Percentiles rank a stretch among this genome's conserved stretches.
These are phyloP conservation scores for Rubroshorea leprosula DNA, from an alignment of 345 rosid species.

Conservation along the genomic window DNA sequence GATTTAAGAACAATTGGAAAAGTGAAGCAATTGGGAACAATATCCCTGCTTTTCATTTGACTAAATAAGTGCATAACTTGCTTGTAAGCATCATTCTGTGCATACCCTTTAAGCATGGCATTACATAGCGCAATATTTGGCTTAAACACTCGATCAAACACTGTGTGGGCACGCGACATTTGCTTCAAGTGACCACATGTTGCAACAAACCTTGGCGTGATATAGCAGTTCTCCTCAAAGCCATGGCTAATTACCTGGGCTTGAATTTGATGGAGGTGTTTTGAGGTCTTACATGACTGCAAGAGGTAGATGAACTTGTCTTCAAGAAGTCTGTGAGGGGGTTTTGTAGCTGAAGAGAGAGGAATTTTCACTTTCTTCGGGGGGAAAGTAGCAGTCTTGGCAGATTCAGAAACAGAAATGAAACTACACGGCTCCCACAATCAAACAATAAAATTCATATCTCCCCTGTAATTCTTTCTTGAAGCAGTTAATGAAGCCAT, in stretches of 20 bases:
- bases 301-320: slow-evolving; percentile 41
- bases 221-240: slow-evolving; percentile 28
- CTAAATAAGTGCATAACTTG: slow-evolving; percentile 40
- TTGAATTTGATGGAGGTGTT: slow-evolving; percentile 53
- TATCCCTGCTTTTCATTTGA: slow-evolving; percentile 39
- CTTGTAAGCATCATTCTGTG: slow-evolving; percentile 21
- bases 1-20: slow-evolving; percentile 58
- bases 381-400: too few relatives aligned
- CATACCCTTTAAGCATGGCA: slow-evolving; percentile 52
- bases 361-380: slow-evolving; percentile 32
- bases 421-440: too few relatives aligned
- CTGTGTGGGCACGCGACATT: slow-evolving; percentile 39
- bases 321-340: slow-evolving; percentile 38
- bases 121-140: slow-evolving; percentile 51
- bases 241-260: slow-evolving; percentile 37
- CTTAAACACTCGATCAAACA: slow-evolving; percentile 57
- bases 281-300: slow-evolving; percentile 48
- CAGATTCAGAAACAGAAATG: too few relatives aligned
- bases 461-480: too few relatives aligned
- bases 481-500: too few relatives aligned
- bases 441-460: too few relatives aligned
- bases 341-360: slow-evolving; percentile 18
- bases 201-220: slow-evolving; percentile 38
- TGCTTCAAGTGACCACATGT: slow-evolving; percentile 17
- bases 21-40: slow-evolving; percentile 56